Base-by-base conservation (phyloP, 139 green algal species). In the Edaphochlamys debaryana region DNA sequence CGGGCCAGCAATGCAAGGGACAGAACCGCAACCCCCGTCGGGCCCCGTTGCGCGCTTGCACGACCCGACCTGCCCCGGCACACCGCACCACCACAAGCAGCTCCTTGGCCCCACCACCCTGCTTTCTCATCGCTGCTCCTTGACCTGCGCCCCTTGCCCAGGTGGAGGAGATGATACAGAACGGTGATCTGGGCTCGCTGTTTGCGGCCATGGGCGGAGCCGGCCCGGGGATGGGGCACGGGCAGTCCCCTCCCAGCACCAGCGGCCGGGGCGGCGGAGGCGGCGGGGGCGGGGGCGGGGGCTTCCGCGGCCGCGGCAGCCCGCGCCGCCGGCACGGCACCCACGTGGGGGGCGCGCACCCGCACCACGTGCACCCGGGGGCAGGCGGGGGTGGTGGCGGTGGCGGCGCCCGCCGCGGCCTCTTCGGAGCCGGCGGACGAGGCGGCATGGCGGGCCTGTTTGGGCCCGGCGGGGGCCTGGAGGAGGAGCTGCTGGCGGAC, bases 91-190 rank as follows among this genome's bases (percentile, higher is more conserved):
- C n/a, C n/a, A n/a, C n/a, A n/a, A n/a, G n/a, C n/a, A n/a, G n/a
- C n/a, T n/a, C n/a, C n/a, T n/a, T n/a, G n/a, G n/a, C n/a, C n/a
- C n/a, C n/a, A n/a, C n/a, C n/a, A n/a, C n/a, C n/a, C n/a, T n/a
- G n/a, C n/a, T n/a, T n/a, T n/a, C n/a, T n/a, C n/a, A n/a, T n/a
- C n/a, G 54, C 52, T 87, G 32, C 38, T 5, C 29, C 13, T 3
- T n/a, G 36, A 11, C 7, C 36, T 50, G 17, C 15, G 9, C 8
- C 66, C 36, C 66, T 30, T 30, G 38, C 2, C 5, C 76, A 82
- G 76, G 34, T 82, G 0, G 78, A 89, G 75, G 67, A 71, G 58
- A 38, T 82, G 5, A 67, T 82, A 5, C 76, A 82, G 36, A 73
- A 6, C 41, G 76, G 76, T 32, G 63, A 82, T 45, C 62, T 82